A percentile compares a stretch with the other conserved stretches of the same genome.
Evolutionary conservation across 306 rosid species (phyloP).

Genomic region (Fagus sylvatica): DNA sequence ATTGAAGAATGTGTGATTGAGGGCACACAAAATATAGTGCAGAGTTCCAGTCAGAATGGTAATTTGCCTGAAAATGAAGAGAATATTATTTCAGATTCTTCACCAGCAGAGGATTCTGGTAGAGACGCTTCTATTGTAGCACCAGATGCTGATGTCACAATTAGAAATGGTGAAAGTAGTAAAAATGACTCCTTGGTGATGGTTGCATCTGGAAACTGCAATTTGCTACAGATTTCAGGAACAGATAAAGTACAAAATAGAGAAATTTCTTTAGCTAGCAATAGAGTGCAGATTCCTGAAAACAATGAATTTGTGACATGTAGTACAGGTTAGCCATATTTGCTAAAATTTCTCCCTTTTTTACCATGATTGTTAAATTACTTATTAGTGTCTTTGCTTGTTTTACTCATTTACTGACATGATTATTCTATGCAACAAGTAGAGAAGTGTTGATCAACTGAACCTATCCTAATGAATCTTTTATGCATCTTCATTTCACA

Average conservation of each 20-base stretch:
- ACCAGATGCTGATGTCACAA: constrained; percentile 11
- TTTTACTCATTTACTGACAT: constrained; percentile 1
- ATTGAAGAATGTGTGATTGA: constrained; percentile 27
- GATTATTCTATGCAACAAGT: neutral
- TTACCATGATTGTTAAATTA: neutral
- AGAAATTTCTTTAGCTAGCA: constrained; percentile 23
- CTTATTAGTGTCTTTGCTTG: constrained; percentile 21
- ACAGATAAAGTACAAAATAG: constrained; percentile 15
- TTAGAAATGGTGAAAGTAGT: constrained; percentile 12
- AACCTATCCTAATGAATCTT: neutral
- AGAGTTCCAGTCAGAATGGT: constrained; percentile 26
- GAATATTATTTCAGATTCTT: constrained; percentile 37
- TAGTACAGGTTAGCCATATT: constrained; percentile 53
- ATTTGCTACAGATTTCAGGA: constrained; percentile 32
- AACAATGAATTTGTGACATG: constrained; percentile 31
- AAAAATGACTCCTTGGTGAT: constrained; percentile 21
- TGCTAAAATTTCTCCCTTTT: neutral
- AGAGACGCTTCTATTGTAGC: constrained; percentile 18
- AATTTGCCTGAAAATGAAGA: constrained; percentile 25
- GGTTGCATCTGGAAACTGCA: constrained; percentile 30
- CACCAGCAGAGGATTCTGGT: constrained; percentile 33
- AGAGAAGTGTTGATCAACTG: neutral
- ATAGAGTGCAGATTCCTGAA: constrained; percentile 20
- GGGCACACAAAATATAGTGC: constrained; percentile 24
- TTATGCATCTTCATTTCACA: neutral